These are phyloP conservation scores for Colletotrichum tabaci DNA, from an alignment of 2,329 filamentous ascomycete genomes.

Conservation along the genomic window DNA sequence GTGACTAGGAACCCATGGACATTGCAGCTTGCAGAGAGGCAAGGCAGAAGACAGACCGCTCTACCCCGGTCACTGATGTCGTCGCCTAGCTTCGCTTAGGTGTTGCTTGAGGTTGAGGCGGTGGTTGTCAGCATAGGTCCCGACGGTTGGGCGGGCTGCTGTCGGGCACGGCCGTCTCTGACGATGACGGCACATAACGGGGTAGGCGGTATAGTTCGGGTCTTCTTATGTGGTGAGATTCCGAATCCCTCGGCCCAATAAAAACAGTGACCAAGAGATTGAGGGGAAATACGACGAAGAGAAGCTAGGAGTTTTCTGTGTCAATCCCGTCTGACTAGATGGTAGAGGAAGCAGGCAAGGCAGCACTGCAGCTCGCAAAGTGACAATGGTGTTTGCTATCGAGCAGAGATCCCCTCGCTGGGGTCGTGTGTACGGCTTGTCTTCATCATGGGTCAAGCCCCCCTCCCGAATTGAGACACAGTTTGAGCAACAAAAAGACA, in stretches of 20 bases:
- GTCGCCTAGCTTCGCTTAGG: neutral
- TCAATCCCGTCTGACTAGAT: constrained; percentile 14
- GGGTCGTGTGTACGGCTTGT: neutral
- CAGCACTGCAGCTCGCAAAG: constrained; percentile 34
- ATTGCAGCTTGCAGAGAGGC: constrained; percentile 21
- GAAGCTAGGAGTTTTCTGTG: constrained; percentile 11
- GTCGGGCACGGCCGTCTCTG: constrained; percentile 20
- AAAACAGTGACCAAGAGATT: neutral
- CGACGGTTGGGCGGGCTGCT: neutral
- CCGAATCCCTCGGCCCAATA: constrained; percentile 13
- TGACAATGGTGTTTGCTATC: constrained; percentile 21
- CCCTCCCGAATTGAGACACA: neutral
- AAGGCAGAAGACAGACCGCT: constrained; percentile 27
- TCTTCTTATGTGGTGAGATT: constrained; percentile 18
- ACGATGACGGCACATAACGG: constrained; percentile 18
- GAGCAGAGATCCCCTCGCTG: neutral
- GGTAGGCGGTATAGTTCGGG: constrained; percentile 20
- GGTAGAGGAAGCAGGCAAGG: constrained; percentile 10
- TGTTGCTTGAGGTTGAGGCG: constrained; percentile 20
- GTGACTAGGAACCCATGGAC: constrained; percentile 13
- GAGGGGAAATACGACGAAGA: constrained; percentile 1
- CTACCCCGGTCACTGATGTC: constrained; percentile 25
- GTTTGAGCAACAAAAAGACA: neutral
- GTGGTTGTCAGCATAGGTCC: constrained; percentile 3
- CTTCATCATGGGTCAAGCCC: neutral